Evolutionary conservation across 2,329 filamentous ascomycete genomes (phyloP), one percentile per base, ranked within the genome.

Genomic region (Penicillium olsonii): DNA sequence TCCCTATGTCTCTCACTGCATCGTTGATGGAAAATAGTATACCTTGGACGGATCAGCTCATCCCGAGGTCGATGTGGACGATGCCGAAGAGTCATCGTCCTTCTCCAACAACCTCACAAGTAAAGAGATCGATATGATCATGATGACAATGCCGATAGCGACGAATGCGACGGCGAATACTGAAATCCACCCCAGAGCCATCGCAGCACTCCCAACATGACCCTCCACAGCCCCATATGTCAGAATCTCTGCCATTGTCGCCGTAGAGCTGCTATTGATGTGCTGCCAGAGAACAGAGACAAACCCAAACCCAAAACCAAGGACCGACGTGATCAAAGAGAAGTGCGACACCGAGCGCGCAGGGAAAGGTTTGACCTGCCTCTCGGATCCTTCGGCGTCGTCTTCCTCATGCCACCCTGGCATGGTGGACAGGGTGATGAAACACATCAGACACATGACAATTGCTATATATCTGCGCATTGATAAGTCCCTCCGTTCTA

Each of bases 261-360:
- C 48, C 2, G 52, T 47, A 10, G 54, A 37, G 17, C 44, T 45
- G 15, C 41, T 50, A 18, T 46, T 54, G 14, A 59, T 46, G 35
- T 59, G 54, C 37, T 55, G 48, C 56, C 56, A 59, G 2, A 59
- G 20, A 8, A 50, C 40, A 5, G 56, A 57, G 11, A 54, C 24
- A 22, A 55, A 33, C 5, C 20, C 29, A 34, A 57, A 51, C 8
- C 26, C 26, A 19, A 54, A 43, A 3, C n/a, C 43, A 3, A 45
- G 4, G 7, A 5, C 15, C 14, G 27, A 18, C 5, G 24, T 7
- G 7, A 22, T n/a, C 12, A 51, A n/a, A 12, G 22, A 18, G 15
- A 24, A 26, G 8, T 40, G 42, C 12, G 22, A 20, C 11, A 48
- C 37, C 12, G 10, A 7, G 20, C 38, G 20, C 12, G 46, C 41